A percentile compares a stretch with the other conserved stretches of the same genome.
Evolutionary conservation across 495 filamentous ascomycete species (phyloP).

Genomic region (Niebla homalea): DNA sequence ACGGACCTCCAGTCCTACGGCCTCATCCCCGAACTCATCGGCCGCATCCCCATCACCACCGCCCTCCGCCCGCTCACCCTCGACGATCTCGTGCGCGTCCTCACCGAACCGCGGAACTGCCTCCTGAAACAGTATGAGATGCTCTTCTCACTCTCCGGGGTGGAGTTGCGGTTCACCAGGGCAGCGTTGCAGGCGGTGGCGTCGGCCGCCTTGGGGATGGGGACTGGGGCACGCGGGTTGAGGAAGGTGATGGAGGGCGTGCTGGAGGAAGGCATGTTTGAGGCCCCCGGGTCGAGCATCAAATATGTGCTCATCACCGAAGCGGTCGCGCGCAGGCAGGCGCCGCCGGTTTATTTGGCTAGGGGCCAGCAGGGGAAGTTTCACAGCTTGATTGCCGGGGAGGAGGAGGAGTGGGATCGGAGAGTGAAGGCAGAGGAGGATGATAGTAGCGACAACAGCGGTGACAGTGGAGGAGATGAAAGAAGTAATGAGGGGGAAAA

Average conservation of each 20-base stretch:
- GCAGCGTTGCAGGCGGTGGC: conserved; percentile 69
- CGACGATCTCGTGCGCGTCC: conserved; percentile 65
- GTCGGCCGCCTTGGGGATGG: conserved; percentile 55
- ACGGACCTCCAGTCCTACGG: conserved; percentile 81
- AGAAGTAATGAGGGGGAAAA: conserved; percentile 20
- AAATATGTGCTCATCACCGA: conserved; percentile 68
- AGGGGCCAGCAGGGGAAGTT: conserved; percentile 48
- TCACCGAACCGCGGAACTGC: conserved; percentile 83
- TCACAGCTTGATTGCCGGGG: conserved; percentile 41
- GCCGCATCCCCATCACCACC: conserved; percentile 76
- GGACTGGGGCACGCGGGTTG: conserved; percentile 76
- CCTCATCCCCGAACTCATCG: conserved; percentile 89
- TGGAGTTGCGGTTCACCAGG: conserved; percentile 73
- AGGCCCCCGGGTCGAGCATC: conserved; percentile 57
- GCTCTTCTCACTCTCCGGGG: conserved; percentile 69
- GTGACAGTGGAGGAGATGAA: too few species aligned
- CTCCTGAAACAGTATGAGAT: conserved; percentile 75
- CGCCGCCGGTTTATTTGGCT: conserved; percentile 47
- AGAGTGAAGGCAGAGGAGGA: conserved; percentile 19
- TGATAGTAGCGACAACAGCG: conserved; percentile 10
- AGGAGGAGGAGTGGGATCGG: conserved; percentile 53
- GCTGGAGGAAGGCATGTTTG: conserved; percentile 81
- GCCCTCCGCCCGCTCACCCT: conserved; percentile 72
- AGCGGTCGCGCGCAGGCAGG: conserved; percentile 50
- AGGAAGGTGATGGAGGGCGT: conserved; percentile 83